These are phyloP conservation scores for Eimeria maxima DNA, from an alignment of 169 alveolate genomes.

Conservation along the genomic window DNA sequence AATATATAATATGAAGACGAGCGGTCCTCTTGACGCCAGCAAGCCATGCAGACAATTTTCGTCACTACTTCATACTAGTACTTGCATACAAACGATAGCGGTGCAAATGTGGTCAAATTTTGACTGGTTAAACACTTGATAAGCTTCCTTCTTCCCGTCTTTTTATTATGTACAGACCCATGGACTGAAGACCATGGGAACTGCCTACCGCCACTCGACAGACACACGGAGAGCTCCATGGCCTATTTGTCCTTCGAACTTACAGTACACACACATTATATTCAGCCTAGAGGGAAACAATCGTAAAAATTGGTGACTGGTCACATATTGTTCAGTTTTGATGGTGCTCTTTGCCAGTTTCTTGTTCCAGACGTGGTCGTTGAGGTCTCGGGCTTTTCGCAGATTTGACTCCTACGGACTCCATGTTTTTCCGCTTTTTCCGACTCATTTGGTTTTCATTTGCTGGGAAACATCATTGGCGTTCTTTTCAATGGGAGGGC, in stretches of 20 bases:
- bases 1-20: not conserved
- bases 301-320: not conserved
- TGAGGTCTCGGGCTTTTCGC: not conserved
- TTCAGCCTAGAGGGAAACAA: not conserved
- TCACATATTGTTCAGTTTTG: not conserved
- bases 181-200: not conserved
- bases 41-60: not conserved
- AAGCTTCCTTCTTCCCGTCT: not conserved
- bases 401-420: too few relatives aligned
- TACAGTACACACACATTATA: not conserved
- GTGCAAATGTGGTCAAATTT: not conserved
- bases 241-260: not conserved
- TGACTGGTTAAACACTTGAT: not conserved
- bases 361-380: not conserved
- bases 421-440: not conserved
- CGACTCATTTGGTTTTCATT: not conserved
- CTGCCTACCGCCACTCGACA: not conserved
- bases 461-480: not conserved
- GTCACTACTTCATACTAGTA: not conserved
- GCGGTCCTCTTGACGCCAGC: not conserved
- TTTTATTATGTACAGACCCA: not conserved
- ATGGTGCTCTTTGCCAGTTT: not conserved
- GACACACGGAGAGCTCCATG: not conserved
- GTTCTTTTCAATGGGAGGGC: not conserved
- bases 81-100: not conserved